Evolutionary conservation across 805 yeast species (phyloP), one percentile per base, ranked within the genome.

Genomic region (Clavispora fructus): DNA sequence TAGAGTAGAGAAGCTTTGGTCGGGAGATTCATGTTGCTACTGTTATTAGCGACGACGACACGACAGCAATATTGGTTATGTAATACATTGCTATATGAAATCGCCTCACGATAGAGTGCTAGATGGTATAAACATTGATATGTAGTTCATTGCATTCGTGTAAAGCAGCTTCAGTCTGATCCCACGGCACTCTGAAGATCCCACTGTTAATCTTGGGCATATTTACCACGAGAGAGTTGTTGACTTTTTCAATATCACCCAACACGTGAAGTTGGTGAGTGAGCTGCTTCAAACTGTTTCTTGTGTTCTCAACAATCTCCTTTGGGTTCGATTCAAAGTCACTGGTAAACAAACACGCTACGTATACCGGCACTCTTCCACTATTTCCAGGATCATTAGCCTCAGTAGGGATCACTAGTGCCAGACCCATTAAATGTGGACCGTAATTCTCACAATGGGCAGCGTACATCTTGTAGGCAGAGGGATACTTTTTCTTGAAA

Each of bases 161-260:
- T 47, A 88, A 57, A 0, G 77, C 77, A 13, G 48, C 55, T 58
- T 81, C 92, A 0, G 95, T 87, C 10, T 73, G 52, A 12, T 70
- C 74, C 95, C 95, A 87, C 0, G 95, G 94, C 7, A 86, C 90
- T 1, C 75, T 75, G 61, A 87, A 88, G 2, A 88, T 77, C 0
- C 95, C 35, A 33, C 56, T 54, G 43, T 88, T 88, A 53, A 88
- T 87, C 61, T 76, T 75, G 19, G 96, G 95, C 85, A 88, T 78
- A 51, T 74, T 73, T 2, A 87, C 57, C 0, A 62, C 60, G 13
- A 60, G 51, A 12, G 49, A 41, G 2, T 59, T 49, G 10, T 48
- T 50, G n/a, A 47, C 37, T 16, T 50, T 41, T 25, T 49, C 53
- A 9, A 47, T 5, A 13, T 29, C 46, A 7, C 17, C 28, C 19